A percentile compares a stretch with the other conserved stretches of the same genome.
Conservation (phyloP, 139 green algal genomes). For the Chlamydomonas sphaeroides region DNA sequence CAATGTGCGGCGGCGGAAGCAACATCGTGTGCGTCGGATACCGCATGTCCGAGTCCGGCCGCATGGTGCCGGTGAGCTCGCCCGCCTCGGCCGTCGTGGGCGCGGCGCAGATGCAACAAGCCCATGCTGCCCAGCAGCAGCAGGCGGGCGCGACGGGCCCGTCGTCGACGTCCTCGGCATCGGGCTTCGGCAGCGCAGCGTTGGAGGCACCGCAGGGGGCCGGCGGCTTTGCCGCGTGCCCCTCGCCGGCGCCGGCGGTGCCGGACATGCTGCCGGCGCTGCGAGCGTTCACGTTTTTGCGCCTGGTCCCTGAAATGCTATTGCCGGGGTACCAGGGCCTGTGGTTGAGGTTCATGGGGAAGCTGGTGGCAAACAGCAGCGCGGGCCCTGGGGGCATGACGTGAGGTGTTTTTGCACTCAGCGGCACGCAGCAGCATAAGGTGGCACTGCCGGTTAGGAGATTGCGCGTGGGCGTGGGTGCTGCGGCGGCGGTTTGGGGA, state of each 20-base stretch:
- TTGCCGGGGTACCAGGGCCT: slow-evolving; percentile 59
- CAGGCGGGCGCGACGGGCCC: not conserved
- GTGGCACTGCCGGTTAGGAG: too few relatives aligned
- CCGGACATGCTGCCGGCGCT: slow-evolving; percentile 70
- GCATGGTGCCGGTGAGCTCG: not conserved
- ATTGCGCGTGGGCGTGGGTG: too few relatives aligned
- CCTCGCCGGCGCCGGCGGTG: slow-evolving; percentile 5
- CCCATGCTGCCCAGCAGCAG: slow-evolving; percentile 6
- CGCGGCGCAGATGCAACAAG: not conserved
- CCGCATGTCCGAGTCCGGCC: slow-evolving; percentile 26
- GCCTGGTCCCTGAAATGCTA: slow-evolving; percentile 81
- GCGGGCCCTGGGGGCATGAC: too few relatives aligned
- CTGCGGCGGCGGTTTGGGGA: too few relatives aligned
- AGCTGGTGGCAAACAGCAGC: slow-evolving; percentile 43
- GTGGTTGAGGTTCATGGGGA: slow-evolving; percentile 76
- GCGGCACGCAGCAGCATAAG: too few relatives aligned
- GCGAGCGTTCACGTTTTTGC: slow-evolving; percentile 87
- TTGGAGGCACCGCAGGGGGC: too few relatives aligned
- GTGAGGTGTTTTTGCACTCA: too few relatives aligned
- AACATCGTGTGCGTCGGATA: slow-evolving; percentile 9
- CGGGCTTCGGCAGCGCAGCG: not conserved
- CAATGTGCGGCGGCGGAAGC: not conserved
- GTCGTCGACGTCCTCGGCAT: too few relatives aligned
- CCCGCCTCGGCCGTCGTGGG: not conserved
- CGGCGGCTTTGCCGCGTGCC: not conserved